Base-by-base conservation (phyloP, 139 green algal genomes). In the Chlorella sp. region DNA sequence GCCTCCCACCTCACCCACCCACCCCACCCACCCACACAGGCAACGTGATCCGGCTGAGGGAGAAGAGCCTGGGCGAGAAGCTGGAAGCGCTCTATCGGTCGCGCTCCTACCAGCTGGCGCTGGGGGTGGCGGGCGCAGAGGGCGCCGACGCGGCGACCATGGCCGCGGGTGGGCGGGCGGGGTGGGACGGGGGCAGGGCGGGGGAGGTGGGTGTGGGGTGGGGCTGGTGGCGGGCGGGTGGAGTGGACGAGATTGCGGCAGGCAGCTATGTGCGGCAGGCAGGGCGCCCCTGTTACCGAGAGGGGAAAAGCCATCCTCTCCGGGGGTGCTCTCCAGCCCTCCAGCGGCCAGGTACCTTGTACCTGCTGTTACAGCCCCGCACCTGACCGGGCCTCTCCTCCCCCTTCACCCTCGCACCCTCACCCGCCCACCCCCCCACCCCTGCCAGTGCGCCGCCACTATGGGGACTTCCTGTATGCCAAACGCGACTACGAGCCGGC, bases 401-500 rank as follows among this genome's bases (percentile, higher is more conserved):
- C 29, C 23, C 48, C 50, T 9, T 74, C 38, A 6, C 38, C 17
- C 27, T n/a, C 3, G 5, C 53, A 53, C 51, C 33, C 40, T 36
- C 38, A 36, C 11, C 15, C 36, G 48, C 50, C 31, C 14, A 48
- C 50, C 15, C 4, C 7, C 71, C 58, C 23, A 17, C 41, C 17
- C 4, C 8, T 48, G 29, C 17, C 79, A 88, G 46, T 96, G 1
- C 88, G 91, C 61, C 77, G 89, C 25, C 79, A 84, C 31, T 92
- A 85, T 70, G 91, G 79, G 21, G 91, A 95, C 76, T 87, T 91
- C 60, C 79, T 98, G 79, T 98, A 97, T 73, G 73, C 60, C 50
- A 97, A 97, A 82, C 84, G 90, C 33, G 95, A 98, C 84, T 98
- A 95, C 81, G 94, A 98, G 60, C 86, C 71, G 0, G 93, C 95